Evolutionary conservation across 2,329 filamentous ascomycete species (phyloP).

Genomic region (Diplocarpon rosae): DNA sequence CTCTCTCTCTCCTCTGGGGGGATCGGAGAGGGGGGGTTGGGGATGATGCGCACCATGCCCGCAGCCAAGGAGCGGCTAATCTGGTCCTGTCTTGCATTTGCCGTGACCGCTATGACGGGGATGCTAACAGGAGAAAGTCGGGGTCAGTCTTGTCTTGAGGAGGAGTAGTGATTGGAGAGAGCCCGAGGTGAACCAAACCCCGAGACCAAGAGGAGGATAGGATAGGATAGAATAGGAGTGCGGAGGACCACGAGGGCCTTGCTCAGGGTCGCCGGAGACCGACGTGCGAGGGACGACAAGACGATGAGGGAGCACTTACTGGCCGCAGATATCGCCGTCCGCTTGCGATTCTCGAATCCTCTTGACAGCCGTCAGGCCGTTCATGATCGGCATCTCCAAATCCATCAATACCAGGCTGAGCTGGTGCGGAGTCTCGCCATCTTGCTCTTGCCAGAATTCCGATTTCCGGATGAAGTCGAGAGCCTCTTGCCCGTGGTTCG

Average conservation of each 20-base stretch:
- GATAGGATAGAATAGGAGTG: too few species aligned
- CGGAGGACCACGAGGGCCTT: too few species aligned
- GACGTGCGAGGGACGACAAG: too few species aligned
- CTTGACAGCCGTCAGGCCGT: conserved; percentile 61
- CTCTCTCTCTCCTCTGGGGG: too few species aligned
- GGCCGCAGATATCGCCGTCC: conserved; percentile 43
- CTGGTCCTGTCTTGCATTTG: conserved; percentile 65
- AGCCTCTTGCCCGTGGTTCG: conserved; percentile 53
- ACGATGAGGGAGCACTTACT: conserved; percentile 23
- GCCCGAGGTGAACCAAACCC: too few species aligned
- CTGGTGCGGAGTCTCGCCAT: conserved; percentile 26
- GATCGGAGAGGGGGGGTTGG: too few species aligned
- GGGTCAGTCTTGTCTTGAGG: too few species aligned
- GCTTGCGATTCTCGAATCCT: conserved; percentile 56
- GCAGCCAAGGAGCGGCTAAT: conserved; percentile 56
- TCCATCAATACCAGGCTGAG: conserved; percentile 67
- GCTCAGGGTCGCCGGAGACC: too few species aligned
- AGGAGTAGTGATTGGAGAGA: too few species aligned
- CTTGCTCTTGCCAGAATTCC: conserved; percentile 36
- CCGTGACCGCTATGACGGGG: conserved; percentile 65
- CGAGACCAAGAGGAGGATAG: too few species aligned
- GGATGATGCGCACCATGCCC: conserved; percentile 47
- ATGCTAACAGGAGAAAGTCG: conserved; percentile 28
- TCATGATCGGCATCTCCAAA: conserved; percentile 74
- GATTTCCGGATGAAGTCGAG: conserved; percentile 44